Evolutionary conservation across 768 basidiomycete species (phyloP).

Genomic region (Fomitopsis pulvina): DNA sequence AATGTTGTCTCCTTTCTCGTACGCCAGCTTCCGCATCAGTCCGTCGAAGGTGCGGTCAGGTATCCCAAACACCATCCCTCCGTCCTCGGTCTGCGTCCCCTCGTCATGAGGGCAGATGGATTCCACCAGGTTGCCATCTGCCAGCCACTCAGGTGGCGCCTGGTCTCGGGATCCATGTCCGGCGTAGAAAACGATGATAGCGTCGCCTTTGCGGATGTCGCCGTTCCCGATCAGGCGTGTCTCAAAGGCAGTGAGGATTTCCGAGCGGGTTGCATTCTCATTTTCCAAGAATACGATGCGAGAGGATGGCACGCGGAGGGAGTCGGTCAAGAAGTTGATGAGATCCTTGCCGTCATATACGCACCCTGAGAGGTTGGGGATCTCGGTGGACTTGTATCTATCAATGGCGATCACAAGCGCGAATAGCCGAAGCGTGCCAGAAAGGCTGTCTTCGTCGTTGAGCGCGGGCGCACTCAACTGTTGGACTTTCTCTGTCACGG

Average conservation of each 20-base stretch:
- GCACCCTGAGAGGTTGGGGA: not conserved
- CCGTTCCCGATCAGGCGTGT: constrained; percentile 3
- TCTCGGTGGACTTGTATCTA: not conserved
- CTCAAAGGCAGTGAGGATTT: constrained; percentile 2
- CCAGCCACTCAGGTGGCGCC: not conserved
- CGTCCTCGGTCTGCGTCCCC: not conserved
- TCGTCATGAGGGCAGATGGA: constrained; percentile 6
- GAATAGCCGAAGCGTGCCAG: not conserved
- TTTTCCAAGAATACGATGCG: not conserved
- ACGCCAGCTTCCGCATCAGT: not conserved
- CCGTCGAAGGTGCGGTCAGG: constrained; percentile 7
- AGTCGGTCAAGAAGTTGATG: not conserved
- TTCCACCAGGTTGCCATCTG: constrained; percentile 1
- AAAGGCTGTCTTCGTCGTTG: too few relatives aligned
- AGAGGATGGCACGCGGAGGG: not conserved
- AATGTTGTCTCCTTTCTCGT: constrained; percentile 5
- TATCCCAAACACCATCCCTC: constrained; percentile 3
- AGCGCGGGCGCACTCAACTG: too few relatives aligned
- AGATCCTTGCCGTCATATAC: not conserved
- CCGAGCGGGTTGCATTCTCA: not conserved
- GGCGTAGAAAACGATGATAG: constrained; percentile 4
- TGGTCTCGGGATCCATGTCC: constrained; percentile 3
- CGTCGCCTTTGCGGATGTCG: constrained; percentile 3
- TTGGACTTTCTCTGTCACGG: too few relatives aligned
- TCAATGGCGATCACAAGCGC: not conserved